phyloP scores from a whole-genome alignment of 2,329 filamentous ascomycete genomes.

The Aureobasidium sp. region DNA sequence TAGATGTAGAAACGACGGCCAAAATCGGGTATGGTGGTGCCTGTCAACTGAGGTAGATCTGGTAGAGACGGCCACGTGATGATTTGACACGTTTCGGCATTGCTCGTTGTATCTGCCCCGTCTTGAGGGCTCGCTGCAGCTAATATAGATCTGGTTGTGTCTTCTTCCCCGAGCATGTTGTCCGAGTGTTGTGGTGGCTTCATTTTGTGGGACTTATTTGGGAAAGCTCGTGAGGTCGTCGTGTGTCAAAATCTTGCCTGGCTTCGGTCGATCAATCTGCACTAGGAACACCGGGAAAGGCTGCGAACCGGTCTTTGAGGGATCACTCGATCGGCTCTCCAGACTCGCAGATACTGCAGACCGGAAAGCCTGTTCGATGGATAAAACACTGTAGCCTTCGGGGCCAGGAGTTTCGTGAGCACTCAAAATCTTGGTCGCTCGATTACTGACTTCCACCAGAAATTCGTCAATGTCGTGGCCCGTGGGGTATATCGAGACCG shows the following conservation, averaged over 20 bases:
- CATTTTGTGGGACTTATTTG: background rate
- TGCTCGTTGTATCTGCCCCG: background rate
- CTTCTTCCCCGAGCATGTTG: background rate
- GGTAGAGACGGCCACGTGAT: background rate
- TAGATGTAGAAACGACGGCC: background rate
- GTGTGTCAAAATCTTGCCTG: background rate
- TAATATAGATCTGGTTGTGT: background rate
- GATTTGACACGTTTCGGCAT: background rate
- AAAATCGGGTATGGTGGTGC: background rate
- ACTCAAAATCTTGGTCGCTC: background rate
- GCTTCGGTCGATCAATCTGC: conserved; percentile 1
- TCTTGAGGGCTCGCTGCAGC: background rate
- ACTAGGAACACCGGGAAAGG: background rate
- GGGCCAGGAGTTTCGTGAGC: background rate
- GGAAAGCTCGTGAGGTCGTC: background rate
- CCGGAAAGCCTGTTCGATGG: background rate
- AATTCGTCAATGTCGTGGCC: background rate
- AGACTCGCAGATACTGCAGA: background rate
- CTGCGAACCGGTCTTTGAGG: background rate
- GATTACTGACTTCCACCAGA: background rate
- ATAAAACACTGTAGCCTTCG: background rate
- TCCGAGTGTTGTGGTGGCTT: background rate
- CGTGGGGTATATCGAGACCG: background rate
- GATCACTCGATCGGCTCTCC: background rate
- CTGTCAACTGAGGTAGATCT: background rate